Percentiles rank a stretch among this genome's conserved stretches.
These are phyloP conservation scores for Platanus orientalis DNA, from an alignment of 164 flowering plant genomes.

Conservation along the genomic window DNA sequence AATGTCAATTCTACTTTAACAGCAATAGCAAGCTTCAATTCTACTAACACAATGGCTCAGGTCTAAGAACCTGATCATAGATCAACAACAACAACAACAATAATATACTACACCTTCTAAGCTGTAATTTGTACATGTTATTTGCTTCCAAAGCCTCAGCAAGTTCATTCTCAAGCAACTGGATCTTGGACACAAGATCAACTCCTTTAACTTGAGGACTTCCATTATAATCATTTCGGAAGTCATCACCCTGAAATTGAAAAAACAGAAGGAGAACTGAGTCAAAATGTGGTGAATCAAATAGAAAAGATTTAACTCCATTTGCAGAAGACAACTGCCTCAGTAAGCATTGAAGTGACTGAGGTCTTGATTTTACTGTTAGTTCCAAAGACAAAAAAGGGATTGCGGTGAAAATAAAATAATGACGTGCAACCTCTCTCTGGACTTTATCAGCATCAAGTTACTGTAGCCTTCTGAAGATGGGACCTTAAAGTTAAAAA, in stretches of 20 bases:
- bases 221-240: slow-evolving; percentile 15
- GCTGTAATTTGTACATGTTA: slow-evolving; percentile 41
- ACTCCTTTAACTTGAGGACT: slow-evolving; percentile 13
- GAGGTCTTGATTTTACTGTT: too few relatives aligned
- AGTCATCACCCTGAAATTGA: slow-evolving; percentile 31
- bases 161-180: slow-evolving; percentile 56
- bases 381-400: neutral
- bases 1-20: too few relatives aligned
- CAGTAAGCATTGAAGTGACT: too few relatives aligned
- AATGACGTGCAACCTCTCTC: too few relatives aligned
- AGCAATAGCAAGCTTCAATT: too few relatives aligned
- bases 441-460: too few relatives aligned
- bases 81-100: too few relatives aligned
- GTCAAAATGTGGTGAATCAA: neutral
- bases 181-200: slow-evolving; percentile 44
- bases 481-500: neutral
- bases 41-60: neutral
- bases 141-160: slow-evolving; percentile 60
- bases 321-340: too few relatives aligned
- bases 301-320: neutral
- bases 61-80: neutral
- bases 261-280: slow-evolving; percentile 1
- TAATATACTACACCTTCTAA: too few relatives aligned
- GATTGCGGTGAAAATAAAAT: neutral
- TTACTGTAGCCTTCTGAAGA: too few relatives aligned